A percentile compares a stretch with the other conserved stretches of the same genome.
These are phyloP conservation scores for Botrytis medusae DNA, from an alignment of 2,329 filamentous ascomycete species.

Conservation along the genomic window DNA sequence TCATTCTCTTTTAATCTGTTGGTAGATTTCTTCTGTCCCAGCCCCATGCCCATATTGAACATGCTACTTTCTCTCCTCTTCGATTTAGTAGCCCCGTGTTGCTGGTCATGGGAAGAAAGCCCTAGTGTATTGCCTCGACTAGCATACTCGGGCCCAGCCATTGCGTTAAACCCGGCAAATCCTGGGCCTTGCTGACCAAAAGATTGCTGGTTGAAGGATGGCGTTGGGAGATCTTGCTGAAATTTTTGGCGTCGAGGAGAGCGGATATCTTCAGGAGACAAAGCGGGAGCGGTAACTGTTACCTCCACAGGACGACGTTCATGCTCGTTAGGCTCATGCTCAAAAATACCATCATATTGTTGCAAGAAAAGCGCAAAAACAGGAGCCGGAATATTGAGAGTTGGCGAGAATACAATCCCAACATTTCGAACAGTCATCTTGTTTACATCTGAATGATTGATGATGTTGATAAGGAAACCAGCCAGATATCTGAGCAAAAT, in stretches of 20 bases:
- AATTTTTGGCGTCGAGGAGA: slow-evolving; percentile 67
- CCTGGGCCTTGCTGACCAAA: slow-evolving; percentile 48
- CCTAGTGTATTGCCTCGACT: slow-evolving; percentile 32
- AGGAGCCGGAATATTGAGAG: slow-evolving; percentile 91
- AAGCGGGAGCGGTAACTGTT: slow-evolving; percentile 42
- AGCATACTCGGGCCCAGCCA: slow-evolving; percentile 40
- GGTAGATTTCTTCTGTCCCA: slow-evolving; percentile 39
- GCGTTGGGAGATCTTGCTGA: slow-evolving; percentile 60
- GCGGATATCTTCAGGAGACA: slow-evolving; percentile 57
- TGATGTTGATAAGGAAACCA: slow-evolving; percentile 85
- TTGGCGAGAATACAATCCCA: slow-evolving; percentile 96
- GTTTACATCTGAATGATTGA: slow-evolving; percentile 85
- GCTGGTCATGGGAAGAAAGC: slow-evolving; percentile 36
- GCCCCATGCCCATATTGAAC: slow-evolving; percentile 50
- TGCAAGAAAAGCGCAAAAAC: slow-evolving; percentile 93
- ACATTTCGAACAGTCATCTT: slow-evolving; percentile 99
- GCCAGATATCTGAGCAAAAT: slow-evolving; percentile 82
- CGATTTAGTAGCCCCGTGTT: slow-evolving; percentile 36
- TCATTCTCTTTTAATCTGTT: slow-evolving; percentile 34
- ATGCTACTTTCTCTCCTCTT: slow-evolving; percentile 62
- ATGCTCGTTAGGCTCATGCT: slow-evolving; percentile 64
- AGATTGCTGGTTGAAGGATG: slow-evolving; percentile 51
- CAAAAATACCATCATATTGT: slow-evolving; percentile 85
- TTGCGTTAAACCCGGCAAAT: slow-evolving; percentile 43
- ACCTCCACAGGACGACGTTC: slow-evolving; percentile 54